Conservation (phyloP, 805 yeast species). For the Schizosaccharomyces lindneri region DNA sequence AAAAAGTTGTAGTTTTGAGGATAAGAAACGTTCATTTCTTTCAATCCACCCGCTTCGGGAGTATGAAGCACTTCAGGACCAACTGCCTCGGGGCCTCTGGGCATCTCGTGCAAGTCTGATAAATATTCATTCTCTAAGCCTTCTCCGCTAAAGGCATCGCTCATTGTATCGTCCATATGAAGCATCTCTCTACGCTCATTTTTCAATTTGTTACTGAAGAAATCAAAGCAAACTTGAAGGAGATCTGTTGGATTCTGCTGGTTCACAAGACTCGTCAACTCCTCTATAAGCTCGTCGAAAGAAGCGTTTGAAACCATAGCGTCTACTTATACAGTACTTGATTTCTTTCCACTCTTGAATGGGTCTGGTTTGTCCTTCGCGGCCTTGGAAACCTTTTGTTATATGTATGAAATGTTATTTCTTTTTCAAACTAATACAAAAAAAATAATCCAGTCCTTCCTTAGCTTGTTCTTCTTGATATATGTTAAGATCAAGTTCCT, state of each 20-base stretch:
- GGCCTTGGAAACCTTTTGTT: no score
- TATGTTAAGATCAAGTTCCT: no score
- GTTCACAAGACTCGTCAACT: background rate
- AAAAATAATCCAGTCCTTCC: no score
- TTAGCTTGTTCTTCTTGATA: no score
- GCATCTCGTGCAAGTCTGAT: background rate
- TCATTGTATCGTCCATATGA: background rate
- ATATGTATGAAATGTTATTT: no score
- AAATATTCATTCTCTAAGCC: background rate
- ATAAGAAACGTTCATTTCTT: background rate
- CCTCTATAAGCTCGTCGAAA: background rate
- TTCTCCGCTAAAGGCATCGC: background rate
- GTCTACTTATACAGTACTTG: background rate
- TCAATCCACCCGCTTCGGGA: background rate
- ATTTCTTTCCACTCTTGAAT: background rate
- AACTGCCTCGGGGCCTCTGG: background rate
- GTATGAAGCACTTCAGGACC: background rate
- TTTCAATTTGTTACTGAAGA: background rate
- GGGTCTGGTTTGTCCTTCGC: background rate
- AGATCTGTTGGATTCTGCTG: background rate
- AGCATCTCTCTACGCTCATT: background rate
- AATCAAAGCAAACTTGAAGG: background rate
- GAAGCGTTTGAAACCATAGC: background rate
- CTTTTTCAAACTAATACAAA: no score
- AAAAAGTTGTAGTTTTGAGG: constrained; percentile 7